Base-by-base conservation (phyloP, 495 filamentous ascomycete species). In the Stereocaulon alpinum region DNA sequence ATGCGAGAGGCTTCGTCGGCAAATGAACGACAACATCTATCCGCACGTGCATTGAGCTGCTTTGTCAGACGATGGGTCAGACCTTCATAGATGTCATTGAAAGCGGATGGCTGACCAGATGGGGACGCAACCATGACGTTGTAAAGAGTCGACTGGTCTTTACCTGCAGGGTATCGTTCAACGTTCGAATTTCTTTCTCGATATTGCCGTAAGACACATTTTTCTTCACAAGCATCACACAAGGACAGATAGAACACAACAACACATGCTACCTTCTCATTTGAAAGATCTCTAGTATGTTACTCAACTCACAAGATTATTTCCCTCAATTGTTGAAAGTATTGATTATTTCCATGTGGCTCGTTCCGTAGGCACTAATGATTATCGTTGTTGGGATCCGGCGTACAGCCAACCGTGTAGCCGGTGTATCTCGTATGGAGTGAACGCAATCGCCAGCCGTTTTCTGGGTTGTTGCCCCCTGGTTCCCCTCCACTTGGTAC, bases 381-480 rank as follows among this genome's bases (percentile, higher is more conserved):
- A 47, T 47, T 47, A 22, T 47, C 18, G 18, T 47, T 12, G 6
- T 47, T 12, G 18, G 18, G 18, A n/a, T 22, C 43, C 43, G 43
- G 18, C n/a, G 9, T 20, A 47, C 17, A 4, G 10, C 6, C n/a
- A 47, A 7, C 43, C 43, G 43, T 47, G 43, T 47, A 20, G 43
- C 43, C 43, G 4, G 48, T 48, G 17, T 22, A 37, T 40, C 48
- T 27, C 0, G 58, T 48, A 32, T 60, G 58, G 58, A 60, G 54
- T 32, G 58, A 47, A 24, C 48, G 58, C 18, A 40, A 34, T 30
- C 40, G 32, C 58, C 48, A 60, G 34, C 32, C 58, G 7, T 48
- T 48, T 0, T 3, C 40, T 15, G 37, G 44, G 6, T 5, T 14
- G 12, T 59, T 53, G 22, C 24, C 47, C 17, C 22, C 48, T 11